Evolutionary conservation across 1,139 yeast genomes (phyloP), one percentile per base, ranked within the genome.

Genomic region (Martiniozyma asiatica): DNA sequence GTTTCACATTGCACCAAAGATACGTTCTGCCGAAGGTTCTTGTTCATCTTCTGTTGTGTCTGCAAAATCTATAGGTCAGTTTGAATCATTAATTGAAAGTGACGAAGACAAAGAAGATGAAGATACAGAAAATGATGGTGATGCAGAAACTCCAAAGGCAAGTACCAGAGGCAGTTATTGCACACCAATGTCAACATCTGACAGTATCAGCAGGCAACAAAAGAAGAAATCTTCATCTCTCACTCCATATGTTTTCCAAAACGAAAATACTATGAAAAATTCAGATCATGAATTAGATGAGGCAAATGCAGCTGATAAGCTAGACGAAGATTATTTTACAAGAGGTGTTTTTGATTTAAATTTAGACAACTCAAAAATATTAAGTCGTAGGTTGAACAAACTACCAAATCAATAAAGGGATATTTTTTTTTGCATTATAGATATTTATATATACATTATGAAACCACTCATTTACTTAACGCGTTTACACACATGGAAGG

Each of bases 301-400:
- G 9, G 26, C 18, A 10, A 4, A 13, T n/a, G 23, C 12, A 5
- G 16, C 20, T 2, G 27, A 26, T 7, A 31, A 32, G 2, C 11
- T 35, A n/a, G 39, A 38, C 14, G 29, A 36, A 15, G 30, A 31
- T 14, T 22, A 36, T 32, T 21, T 20, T 10, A 31, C 32, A 14
- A 41, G 34, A 22, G 37, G 35, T 5, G 30, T 40, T 26, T 72
- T 72, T 44, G 72, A 70, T 38, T 58, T 74, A 46, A 66, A 67
- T 34, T 53, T 74, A 34, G 68, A 65, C 16, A 68, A 72, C 8
- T 74, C 79, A n/a, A 68, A 75, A 2, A 63, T 74, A 35, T 53
- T 74, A 33, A 74, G 64, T 36, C 63, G 81, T 47, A 60, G 81
- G n/a, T n/a, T n/a, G n/a, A n/a, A n/a, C n/a, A n/a, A n/a, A n/a